Conservation (phyloP, 2,329 filamentous ascomycete genomes). For the Zasmidium cellare region DNA sequence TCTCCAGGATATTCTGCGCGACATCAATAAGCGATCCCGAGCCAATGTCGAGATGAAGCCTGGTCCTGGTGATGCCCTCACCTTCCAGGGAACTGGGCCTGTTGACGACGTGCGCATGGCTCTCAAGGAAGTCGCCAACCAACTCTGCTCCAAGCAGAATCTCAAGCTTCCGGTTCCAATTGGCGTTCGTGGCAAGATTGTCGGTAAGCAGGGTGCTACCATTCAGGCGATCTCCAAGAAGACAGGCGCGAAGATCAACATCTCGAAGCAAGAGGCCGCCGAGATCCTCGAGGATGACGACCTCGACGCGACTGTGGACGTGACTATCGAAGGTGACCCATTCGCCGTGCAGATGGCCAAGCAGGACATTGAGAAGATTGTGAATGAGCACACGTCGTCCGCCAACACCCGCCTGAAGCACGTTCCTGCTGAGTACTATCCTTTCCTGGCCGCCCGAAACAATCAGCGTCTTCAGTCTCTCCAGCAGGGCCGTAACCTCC, state of each 20-base stretch:
- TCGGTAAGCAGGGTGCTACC: conserved; percentile 84
- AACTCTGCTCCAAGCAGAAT: conserved; percentile 79
- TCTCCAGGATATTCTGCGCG: conserved; percentile 79
- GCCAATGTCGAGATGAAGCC: conserved; percentile 77
- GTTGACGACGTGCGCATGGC: conserved; percentile 83
- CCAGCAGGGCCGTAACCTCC: conserved; percentile 72
- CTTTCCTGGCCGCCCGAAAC: conserved; percentile 83
- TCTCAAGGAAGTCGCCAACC: conserved; percentile 82
- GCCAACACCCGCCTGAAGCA: conserved; percentile 78
- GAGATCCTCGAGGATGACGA: conserved; percentile 65
- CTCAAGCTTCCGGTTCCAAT: conserved; percentile 78
- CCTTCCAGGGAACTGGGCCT: conserved; percentile 83
- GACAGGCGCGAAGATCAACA: conserved; percentile 85
- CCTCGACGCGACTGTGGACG: conserved; percentile 75
- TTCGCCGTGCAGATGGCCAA: conserved; percentile 81
- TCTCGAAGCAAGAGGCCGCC: conserved; percentile 75
- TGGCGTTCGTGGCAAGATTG: conserved; percentile 83
- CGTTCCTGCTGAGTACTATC: conserved; percentile 89
- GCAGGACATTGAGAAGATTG: conserved; percentile 82
- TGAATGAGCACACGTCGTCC: conserved; percentile 79
- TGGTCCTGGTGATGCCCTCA: conserved; percentile 69
- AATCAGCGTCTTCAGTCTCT: conserved; percentile 67
- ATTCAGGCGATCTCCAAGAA: conserved; percentile 89
- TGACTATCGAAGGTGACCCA: conserved; percentile 87
- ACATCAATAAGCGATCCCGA: conserved; percentile 89